Base-by-base conservation (phyloP, 345 rosid species). In the Hevea brasiliensis region DNA sequence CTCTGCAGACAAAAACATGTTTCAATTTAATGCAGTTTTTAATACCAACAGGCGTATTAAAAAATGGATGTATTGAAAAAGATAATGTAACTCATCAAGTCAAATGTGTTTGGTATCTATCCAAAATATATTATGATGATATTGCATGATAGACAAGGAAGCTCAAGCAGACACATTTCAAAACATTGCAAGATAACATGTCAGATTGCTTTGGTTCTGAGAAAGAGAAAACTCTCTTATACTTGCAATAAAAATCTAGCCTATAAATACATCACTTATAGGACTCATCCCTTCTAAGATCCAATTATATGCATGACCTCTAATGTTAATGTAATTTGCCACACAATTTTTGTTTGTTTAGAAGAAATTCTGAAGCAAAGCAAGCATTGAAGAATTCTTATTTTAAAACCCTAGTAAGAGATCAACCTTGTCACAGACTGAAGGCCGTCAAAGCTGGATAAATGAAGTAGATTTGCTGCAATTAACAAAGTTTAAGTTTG, bases 391-490 rank as follows among this genome's bases (percentile, higher is more conserved):
- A 17, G 40, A 37, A 3, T 50, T 50, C 14, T 4, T 14, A 50
- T 17, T 17, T 50, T 17, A 17, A 50, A 50, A 50, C 20, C 0
- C 1, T 12, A 47, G 18, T 11, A 50, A 64, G 67, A 50, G 24
- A 62, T 65, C 41, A 59, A 79, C 84, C 81, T 82, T 68, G 83
- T 76, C 7, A 77, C 8, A n/a, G 81, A 73, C 15, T 69, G 77
- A 47, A 71, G 29, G 47, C 80, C 59, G 72, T 87, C 88, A 73
- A 77, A 53, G 83, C 83, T 76, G 17, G 88, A 78, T 35, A 71
- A 40, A 42, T 59, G 81, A 14, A 57, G 70, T 26, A 76, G 61
- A 72, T 73, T 87, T 53, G 82, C 90, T 87, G 84, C 45, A 58
- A 72, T 63, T 26, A 42, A 69, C 37, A 48, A 56, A 67, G 23